Conservation (phyloP, 371 early-diverging fungal genomes). For the Zancudomyces culisetae region DNA sequence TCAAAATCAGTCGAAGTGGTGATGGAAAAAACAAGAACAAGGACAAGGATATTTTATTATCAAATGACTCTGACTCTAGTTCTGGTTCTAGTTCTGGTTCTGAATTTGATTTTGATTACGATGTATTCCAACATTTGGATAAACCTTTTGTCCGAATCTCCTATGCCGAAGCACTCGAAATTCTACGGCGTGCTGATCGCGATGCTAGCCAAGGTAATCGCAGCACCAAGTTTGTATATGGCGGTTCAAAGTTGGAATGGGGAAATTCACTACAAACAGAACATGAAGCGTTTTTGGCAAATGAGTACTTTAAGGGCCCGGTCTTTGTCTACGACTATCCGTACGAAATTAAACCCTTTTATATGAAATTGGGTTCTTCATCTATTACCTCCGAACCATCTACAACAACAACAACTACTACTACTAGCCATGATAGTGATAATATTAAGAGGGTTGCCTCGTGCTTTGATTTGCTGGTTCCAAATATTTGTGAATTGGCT, state of each 20-base stretch:
- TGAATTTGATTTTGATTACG: too few relatives aligned
- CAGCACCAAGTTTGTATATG: constrained; percentile 53
- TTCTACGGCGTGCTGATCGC: constrained; percentile 31
- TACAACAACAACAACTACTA: too few relatives aligned
- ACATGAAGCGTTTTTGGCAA: constrained; percentile 70
- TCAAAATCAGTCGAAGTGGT: too few relatives aligned
- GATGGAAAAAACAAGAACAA: too few relatives aligned
- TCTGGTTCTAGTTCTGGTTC: constrained; percentile 33
- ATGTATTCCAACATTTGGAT: too few relatives aligned
- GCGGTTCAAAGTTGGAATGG: too few relatives aligned
- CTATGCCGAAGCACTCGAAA: constrained; percentile 63
- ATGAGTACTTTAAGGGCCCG: constrained; percentile 41
- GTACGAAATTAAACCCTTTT: constrained; percentile 63
- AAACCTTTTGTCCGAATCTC: constrained; percentile 48
- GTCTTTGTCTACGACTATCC: constrained; percentile 90
- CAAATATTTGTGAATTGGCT: constrained; percentile 72
- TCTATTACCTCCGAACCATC: too few relatives aligned
- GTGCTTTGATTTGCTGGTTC: constrained; percentile 73
- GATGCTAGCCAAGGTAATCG: constrained; percentile 29
- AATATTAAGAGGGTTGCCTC: constrained; percentile 41
- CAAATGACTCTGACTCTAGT: too few relatives aligned
- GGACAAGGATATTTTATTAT: too few relatives aligned
- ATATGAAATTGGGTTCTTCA: too few relatives aligned
- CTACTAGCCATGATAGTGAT: not conserved
- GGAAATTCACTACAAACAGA: constrained; percentile 64